Base-by-base conservation (phyloP, 2,329 filamentous ascomycete species). In the Truncatella angustata region DNA sequence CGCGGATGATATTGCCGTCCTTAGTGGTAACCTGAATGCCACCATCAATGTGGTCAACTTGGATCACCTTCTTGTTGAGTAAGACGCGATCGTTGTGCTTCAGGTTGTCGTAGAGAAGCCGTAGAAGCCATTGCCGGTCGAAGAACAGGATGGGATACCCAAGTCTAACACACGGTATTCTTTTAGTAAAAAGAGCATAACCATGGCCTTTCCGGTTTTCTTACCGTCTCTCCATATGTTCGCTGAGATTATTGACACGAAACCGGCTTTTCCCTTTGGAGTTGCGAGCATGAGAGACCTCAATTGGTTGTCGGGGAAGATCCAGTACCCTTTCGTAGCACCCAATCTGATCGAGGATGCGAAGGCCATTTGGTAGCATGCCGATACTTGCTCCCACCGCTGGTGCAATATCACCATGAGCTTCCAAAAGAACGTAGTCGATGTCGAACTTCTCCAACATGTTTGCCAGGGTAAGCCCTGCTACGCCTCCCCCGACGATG, bases 371-470 rank as follows among this genome's bases (percentile, higher is more conserved):
- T 1, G 73, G 64, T 1, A 63, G 48, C 3, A 75, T 55, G 1
- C 59, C 70, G 34, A 77, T 68, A n/a, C 65, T 67, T 2, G 71
- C 72, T 2, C 75, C 75, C 3, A 69, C 60, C 42, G 70, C 61
- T 2, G 73, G 70, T 5, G 67, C 65, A 34, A 75, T 62, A 1
- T 63, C 56, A 0, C 54, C 47, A 28, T 68, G 60, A 10, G 59
- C 60, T 58, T 78, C 74, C 2, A 78, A 65, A 4, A 78, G 55
- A n/a, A 74, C 50, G 56, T 70, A 75, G 53, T 74, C 69, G 52
- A 79, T 72, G 12, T 56, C 60, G n/a, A 67, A 64, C 28, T 56
- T 56, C 30, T 75, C 62, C 4, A 79, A 65, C 37, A 64, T 63
- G 30, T 70, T 65, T 1, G 74, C 71, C 21, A 75, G 57, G 1